Evolutionary conservation across 768 basidiomycete genomes (phyloP).

Genomic region (Fomitopsis pulvina): DNA sequence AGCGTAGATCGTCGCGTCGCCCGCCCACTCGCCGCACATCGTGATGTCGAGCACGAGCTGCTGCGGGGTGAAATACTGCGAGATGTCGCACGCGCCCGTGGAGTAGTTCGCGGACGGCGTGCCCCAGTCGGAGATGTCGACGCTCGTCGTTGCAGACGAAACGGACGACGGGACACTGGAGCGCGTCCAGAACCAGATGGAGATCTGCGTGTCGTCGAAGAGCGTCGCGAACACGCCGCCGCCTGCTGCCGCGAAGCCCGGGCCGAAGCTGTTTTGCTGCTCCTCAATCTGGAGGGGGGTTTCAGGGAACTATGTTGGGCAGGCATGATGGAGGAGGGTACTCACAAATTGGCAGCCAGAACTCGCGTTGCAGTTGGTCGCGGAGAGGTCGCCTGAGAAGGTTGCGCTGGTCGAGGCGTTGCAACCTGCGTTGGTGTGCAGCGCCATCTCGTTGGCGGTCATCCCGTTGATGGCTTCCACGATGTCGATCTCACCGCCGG

Average conservation of each 20-base stretch:
- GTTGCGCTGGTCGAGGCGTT: slow-evolving; percentile 22
- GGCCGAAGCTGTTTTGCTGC: slow-evolving; percentile 31
- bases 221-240: slow-evolving; percentile 66
- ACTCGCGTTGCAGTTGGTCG: slow-evolving; percentile 24
- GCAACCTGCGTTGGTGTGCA: slow-evolving; percentile 41
- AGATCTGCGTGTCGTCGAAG: slow-evolving; percentile 50
- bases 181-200: slow-evolving; percentile 49
- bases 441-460: slow-evolving; percentile 47
- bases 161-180: slow-evolving; percentile 31
- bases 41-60: slow-evolving; percentile 51
- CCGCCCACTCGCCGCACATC: slow-evolving; percentile 54
- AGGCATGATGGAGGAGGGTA: neutral
- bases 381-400: slow-evolving; percentile 26
- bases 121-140: slow-evolving; percentile 38
- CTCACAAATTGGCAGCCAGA: slow-evolving; percentile 11
- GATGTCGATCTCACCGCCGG: slow-evolving; percentile 33
- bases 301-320: neutral
- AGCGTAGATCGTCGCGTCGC: slow-evolving; percentile 36
- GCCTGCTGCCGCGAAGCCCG: slow-evolving; percentile 36
- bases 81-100: slow-evolving; percentile 34
- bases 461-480: slow-evolving; percentile 50
- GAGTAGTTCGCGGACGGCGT: slow-evolving; percentile 38
- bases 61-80: slow-evolving; percentile 40
- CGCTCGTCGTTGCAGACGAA: slow-evolving; percentile 23
- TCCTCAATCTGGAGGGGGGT: slow-evolving; percentile 17